A percentile compares a stretch with the other conserved stretches of the same genome.
phyloP scores from a whole-genome alignment of 805 yeast genomes.

The Nematodospora valgi region DNA sequence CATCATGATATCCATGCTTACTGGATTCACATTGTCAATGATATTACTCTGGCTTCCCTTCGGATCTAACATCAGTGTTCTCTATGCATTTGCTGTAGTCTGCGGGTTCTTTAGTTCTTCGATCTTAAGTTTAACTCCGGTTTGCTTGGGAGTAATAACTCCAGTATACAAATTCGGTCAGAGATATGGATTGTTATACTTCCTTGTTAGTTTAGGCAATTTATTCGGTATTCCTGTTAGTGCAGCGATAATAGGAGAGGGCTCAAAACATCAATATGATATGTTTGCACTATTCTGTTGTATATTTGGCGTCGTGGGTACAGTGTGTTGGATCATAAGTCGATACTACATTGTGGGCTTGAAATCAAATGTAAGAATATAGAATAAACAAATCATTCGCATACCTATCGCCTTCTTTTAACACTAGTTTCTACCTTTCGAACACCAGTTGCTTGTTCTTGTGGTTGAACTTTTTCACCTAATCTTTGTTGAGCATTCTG shows the following conservation, averaged over 20 bases:
- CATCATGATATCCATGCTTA: conserved; percentile 48
- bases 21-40: conserved; percentile 43
- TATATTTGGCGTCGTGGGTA: conserved; percentile 22
- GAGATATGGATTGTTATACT: conserved; percentile 64
- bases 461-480: conserved; percentile 6
- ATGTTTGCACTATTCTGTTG: conserved; percentile 35
- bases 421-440: conserved; percentile 1
- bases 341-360: conserved; percentile 31
- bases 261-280: conserved; percentile 22
- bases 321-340: conserved; percentile 26
- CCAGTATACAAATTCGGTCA: conserved; percentile 63
- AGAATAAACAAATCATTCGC: conserved; percentile 2
- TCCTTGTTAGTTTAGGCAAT: conserved; percentile 46
- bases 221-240: conserved; percentile 36
- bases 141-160: conserved; percentile 66
- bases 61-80: conserved; percentile 40
- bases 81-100: conserved; percentile 50
- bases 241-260: conserved; percentile 34
- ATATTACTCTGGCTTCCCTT: conserved; percentile 67
- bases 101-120: conserved; percentile 63
- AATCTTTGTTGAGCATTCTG: conserved; percentile 6
- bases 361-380: conserved; percentile 20
- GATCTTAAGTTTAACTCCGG: conserved; percentile 62
- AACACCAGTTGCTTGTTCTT: neutral
- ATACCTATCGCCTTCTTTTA: conserved; percentile 3